A percentile compares a stretch with the other conserved stretches of the same genome.
Evolutionary conservation across 345 rosid species (phyloP).

Genomic region (Turnera subulata): DNA sequence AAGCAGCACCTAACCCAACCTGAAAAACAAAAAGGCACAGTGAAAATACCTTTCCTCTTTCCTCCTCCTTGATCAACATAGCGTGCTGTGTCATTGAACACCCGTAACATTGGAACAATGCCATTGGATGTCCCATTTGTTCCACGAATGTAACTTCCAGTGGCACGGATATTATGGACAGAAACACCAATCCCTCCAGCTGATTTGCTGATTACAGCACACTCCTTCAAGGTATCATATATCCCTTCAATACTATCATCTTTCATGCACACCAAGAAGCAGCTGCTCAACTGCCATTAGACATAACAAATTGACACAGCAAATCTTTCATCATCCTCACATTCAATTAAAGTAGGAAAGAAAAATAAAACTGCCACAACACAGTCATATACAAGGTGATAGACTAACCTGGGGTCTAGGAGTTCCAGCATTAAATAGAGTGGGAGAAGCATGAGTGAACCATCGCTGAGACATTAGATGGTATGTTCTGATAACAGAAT

Average conservation of each 20-base stretch:
- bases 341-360: not conserved
- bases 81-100: constrained; percentile 83
- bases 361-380: not conserved
- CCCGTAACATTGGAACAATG: constrained; percentile 75
- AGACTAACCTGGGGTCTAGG: constrained; percentile 74
- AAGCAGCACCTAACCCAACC: not conserved
- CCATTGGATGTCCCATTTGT: constrained; percentile 85
- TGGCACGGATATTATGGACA: constrained; percentile 75
- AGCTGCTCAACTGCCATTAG: constrained; percentile 70
- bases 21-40: not conserved
- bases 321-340: not conserved
- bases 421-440: constrained; percentile 89
- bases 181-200: constrained; percentile 96
- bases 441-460: constrained; percentile 98
- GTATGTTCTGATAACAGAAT: constrained; percentile 67
- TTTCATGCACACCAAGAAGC: constrained; percentile 88
- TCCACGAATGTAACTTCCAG: constrained; percentile 73
- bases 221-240: constrained; percentile 86
- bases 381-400: not conserved
- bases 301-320: not conserved
- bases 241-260: constrained; percentile 94
- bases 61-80: constrained; percentile 94
- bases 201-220: constrained; percentile 93
- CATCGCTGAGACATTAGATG: constrained; percentile 92
- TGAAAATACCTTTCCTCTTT: constrained; percentile 63